These are phyloP conservation scores for Aureobasidium vineae DNA, from an alignment of 2,329 filamentous ascomycete genomes.

Conservation along the genomic window DNA sequence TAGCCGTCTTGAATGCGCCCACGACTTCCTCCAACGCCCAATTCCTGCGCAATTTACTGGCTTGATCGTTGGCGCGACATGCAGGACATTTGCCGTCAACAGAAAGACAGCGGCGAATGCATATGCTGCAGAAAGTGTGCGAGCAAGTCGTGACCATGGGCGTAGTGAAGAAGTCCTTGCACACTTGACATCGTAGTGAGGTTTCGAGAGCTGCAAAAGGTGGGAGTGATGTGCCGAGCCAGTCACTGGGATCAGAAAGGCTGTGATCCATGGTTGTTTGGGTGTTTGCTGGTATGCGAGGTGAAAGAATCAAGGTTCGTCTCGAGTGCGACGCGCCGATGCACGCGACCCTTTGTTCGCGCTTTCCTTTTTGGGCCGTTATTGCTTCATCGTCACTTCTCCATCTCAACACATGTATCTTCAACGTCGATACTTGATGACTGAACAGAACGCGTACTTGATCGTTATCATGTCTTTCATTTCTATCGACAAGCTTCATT, in stretches of 20 bases:
- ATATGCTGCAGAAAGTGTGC: constrained; percentile 95
- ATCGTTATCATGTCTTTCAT: not conserved
- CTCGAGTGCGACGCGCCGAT: not conserved
- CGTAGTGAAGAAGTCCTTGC: constrained; percentile 94
- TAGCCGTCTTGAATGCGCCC: constrained; percentile 67
- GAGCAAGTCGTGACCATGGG: constrained; percentile 94
- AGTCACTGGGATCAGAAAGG: constrained; percentile 78
- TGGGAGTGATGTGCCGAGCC: constrained; percentile 68
- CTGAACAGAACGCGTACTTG: not conserved
- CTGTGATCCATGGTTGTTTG: constrained; percentile 14
- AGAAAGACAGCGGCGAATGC: constrained; percentile 82
- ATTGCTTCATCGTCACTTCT: not conserved
- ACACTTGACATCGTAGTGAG: constrained; percentile 89
- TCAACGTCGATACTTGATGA: not conserved
- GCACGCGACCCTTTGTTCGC: constrained; percentile 7
- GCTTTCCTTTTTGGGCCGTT: constrained; percentile 12
- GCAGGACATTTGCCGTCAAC: constrained; percentile 84
- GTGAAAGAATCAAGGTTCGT: constrained; percentile 36
- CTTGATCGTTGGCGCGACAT: constrained; percentile 76
- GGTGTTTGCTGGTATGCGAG: not conserved
- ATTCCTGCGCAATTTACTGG: constrained; percentile 80
- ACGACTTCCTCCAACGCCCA: constrained; percentile 83
- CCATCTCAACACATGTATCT: not conserved
- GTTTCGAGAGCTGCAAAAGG: constrained; percentile 71
- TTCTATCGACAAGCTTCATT: not conserved